Evolutionary conservation across 2,329 filamentous ascomycete genomes (phyloP).

Genomic region (Capronia epimyces): DNA sequence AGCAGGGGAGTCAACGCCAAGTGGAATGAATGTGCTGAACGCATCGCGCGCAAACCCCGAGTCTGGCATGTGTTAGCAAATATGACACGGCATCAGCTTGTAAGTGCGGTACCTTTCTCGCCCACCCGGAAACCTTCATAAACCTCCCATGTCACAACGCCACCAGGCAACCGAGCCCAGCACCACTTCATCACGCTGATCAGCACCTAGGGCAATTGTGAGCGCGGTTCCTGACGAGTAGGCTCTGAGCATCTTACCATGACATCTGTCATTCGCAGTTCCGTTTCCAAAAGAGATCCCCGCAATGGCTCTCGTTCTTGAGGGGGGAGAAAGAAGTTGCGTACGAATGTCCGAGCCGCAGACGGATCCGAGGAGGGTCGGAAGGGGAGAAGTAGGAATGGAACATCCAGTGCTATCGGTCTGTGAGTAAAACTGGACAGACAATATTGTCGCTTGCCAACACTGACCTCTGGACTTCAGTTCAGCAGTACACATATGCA

Average conservation of each 20-base stretch:
- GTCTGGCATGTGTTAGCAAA: slow-evolving; percentile 51
- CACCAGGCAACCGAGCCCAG: slow-evolving; percentile 85
- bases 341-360: slow-evolving; percentile 84
- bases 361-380: slow-evolving; percentile 88
- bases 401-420: slow-evolving; percentile 69
- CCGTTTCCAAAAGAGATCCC: slow-evolving; percentile 70
- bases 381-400: slow-evolving; percentile 90
- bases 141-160: slow-evolving; percentile 92
- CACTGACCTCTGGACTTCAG: slow-evolving; percentile 85
- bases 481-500: slow-evolving; percentile 79
- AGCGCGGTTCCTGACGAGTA: slow-evolving; percentile 11
- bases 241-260: slow-evolving; percentile 56
- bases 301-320: slow-evolving; percentile 55
- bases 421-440: slow-evolving; percentile 29
- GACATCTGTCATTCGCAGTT: slow-evolving; percentile 86
- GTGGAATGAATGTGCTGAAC: slow-evolving; percentile 91
- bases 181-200: slow-evolving; percentile 97
- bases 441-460: slow-evolving; percentile 13
- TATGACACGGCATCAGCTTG: slow-evolving; percentile 12
- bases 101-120: slow-evolving; percentile 64
- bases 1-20: slow-evolving; percentile 82
- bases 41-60: slow-evolving; percentile 86
- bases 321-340: slow-evolving; percentile 78
- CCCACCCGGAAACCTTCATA: slow-evolving; percentile 95
- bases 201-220: slow-evolving; percentile 60